Base-by-base conservation (phyloP, 2,329 filamentous ascomycete species). In the Aspergillus flavus region DNA sequence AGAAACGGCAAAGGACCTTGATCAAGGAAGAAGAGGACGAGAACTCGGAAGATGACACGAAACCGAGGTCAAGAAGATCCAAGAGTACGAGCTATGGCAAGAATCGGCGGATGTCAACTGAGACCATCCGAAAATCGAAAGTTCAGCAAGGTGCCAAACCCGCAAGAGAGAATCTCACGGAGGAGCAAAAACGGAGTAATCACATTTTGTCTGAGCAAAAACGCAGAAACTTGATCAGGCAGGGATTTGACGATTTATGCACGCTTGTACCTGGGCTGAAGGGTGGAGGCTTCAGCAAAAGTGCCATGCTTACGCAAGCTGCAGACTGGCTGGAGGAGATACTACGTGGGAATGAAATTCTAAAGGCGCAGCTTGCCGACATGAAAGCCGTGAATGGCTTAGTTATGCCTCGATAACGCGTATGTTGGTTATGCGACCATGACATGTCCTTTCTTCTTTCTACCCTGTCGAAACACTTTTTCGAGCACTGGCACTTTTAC, bases 141-240 rank as follows among this genome's bases (percentile, higher is more conserved):
- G 61, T 72, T 50, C 68, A 72, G 39, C 68, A 70, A 55, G 68
- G 67, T 19, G 66, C 66, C 48, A 80, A 79, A 64, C 52, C 73
- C 5, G 61, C 72, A 3, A 75, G 90, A 30, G 86, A 89, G 71
- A 89, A 89, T 66, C 75, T 95, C 4, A 87, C 88, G 0, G 91
- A 94, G 68, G 89, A 91, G 64, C 91, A 95, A 77, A 95, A 94
- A 78, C 85, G 92, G 53, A 89, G 89, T 71, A 96, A 97, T 69
- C 92, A 96, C 73, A 95, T 96, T 67, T 84, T 89, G 58, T 95
- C 92, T 58, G 93, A 96, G 74, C 92, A 96, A 79, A 96, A 95
- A 77, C 86, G 93, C 39, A 85, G 93, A 55, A 92, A 92, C 30
- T 82, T 93, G 54, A 94, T 94, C 71, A 91, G 93, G 73, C 86